Base-by-base conservation (phyloP, 306 rosid species). In the Inga laurina region DNA sequence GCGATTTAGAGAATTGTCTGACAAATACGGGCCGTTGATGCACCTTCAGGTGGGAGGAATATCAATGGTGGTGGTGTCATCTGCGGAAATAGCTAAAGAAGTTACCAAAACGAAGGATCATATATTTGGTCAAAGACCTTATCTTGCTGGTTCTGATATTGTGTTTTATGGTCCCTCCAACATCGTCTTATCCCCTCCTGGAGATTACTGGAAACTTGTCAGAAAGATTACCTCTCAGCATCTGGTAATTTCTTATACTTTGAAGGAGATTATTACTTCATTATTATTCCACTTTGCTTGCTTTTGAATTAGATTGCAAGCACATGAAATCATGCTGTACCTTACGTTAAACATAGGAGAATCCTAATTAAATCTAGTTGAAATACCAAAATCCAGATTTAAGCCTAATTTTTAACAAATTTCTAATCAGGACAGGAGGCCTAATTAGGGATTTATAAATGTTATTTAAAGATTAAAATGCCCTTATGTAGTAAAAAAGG, bases 1-100 rank as follows among this genome's bases (percentile, higher is more conserved):
- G 18, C 52, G 75, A 3, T 3, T 35, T 3, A 74, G 75, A 74
- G 79, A 74, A 2, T 10, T 81, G 21, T 30, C 80, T 1, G 51
- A 44, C 35, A 82, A 68, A 22, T 9, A 82, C 59, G 91, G 89
- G 3, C 82, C 77, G 27, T 56, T 81, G 43, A 81, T 64, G 84
- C 67, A 64, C 19, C 56, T 81, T 0, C 56, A 81, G 39, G 19
- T 85, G 1, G 88, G 86, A 9, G 84, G 74, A n/a, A 4, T 54
- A 5, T 78, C 83, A 43, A 39, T 19, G 46, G 8, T 81, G 4
- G 59, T 84, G 51, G 52, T 86, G 12, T 86, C 89, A 27, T 86
- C 91, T 14, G 79, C 85, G 12, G 76, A 84, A 73, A 9, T 59
- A 3, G 89, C 86, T 18, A 75, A 56, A 30, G 86, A 84, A 24